A percentile compares a stretch with the other conserved stretches of the same genome.
phyloP scores from a whole-genome alignment of 1,284 basidiomycete genomes.

The Ganoderma resinaceum region DNA sequence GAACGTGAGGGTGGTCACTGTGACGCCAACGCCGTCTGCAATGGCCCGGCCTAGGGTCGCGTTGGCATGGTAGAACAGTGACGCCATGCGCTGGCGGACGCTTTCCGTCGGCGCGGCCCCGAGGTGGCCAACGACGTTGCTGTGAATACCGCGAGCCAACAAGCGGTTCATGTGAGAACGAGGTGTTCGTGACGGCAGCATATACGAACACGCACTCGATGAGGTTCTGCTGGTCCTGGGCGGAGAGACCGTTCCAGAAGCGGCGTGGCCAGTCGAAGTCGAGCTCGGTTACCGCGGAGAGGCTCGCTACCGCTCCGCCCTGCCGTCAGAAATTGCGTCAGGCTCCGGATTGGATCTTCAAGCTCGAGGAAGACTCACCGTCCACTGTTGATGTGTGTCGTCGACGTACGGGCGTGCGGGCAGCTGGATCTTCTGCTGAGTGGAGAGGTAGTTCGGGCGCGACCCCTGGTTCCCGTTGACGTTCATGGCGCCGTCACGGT shows the following conservation, averaged over 20 bases:
- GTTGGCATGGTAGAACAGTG: conserved; percentile 45
- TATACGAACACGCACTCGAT: conserved; percentile 36
- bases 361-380: conserved; percentile 30
- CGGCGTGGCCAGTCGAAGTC: conserved; percentile 54
- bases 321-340: conserved; percentile 8
- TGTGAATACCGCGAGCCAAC: conserved; percentile 3
- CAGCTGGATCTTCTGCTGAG: conserved; percentile 36
- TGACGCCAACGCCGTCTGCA: conserved; percentile 43
- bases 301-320: conserved; percentile 42
- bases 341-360: neutral
- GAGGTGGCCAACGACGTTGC: conserved; percentile 49
- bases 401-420: conserved; percentile 46
- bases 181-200: neutral
- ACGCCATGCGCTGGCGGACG: conserved; percentile 43
- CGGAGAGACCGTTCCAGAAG: conserved; percentile 48
- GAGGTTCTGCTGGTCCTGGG: conserved; percentile 45
- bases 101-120: conserved; percentile 40
- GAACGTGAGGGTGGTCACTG: conserved; percentile 31
- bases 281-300: conserved; percentile 43
- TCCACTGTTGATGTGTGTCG: conserved; percentile 44
- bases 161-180: neutral
- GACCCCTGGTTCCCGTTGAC: conserved; percentile 41
- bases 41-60: conserved; percentile 44
- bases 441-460: conserved; percentile 41
- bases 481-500: conserved; percentile 43